Evolutionary conservation across 2,329 filamentous ascomycete genomes (phyloP).

Genomic region (Claviceps capensis): DNA sequence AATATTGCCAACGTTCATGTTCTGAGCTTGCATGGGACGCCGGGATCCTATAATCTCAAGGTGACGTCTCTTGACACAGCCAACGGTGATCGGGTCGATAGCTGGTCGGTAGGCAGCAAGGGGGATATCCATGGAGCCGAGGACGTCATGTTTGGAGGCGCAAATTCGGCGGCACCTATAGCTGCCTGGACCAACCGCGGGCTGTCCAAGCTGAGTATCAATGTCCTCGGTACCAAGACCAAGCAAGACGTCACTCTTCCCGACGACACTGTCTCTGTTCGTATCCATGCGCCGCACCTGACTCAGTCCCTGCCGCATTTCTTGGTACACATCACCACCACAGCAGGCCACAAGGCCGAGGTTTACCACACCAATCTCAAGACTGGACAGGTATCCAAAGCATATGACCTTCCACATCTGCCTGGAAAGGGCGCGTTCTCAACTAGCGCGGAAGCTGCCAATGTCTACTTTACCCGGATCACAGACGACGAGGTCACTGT

Average conservation of each 20-base stretch:
- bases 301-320: conserved; percentile 67
- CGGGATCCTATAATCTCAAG: conserved; percentile 62
- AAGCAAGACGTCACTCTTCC: conserved; percentile 40
- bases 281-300: conserved; percentile 62
- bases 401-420: conserved; percentile 64
- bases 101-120: conserved; percentile 60
- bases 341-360: conserved; percentile 61
- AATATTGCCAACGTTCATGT: conserved; percentile 61
- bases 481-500: conserved; percentile 61
- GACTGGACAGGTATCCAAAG: conserved; percentile 54
- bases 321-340: conserved; percentile 66
- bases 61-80: conserved; percentile 59
- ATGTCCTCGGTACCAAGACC: conserved; percentile 50
- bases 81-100: conserved; percentile 58
- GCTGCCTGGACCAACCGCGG: conserved; percentile 60
- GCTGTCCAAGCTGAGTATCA: conserved; percentile 51
- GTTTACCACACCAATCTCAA: conserved; percentile 73
- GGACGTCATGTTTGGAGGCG: conserved; percentile 61
- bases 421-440: conserved; percentile 63
- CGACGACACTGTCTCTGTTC: conserved; percentile 33
- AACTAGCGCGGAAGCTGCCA: conserved; percentile 60
- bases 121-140: conserved; percentile 51
- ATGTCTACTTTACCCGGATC: conserved; percentile 80
- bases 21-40: conserved; percentile 56
- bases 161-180: conserved; percentile 61